Evolutionary conservation across 2,329 filamentous ascomycete species (phyloP), one percentile per base, ranked within the genome.

Genomic region (Grosmannia clavigera): DNA sequence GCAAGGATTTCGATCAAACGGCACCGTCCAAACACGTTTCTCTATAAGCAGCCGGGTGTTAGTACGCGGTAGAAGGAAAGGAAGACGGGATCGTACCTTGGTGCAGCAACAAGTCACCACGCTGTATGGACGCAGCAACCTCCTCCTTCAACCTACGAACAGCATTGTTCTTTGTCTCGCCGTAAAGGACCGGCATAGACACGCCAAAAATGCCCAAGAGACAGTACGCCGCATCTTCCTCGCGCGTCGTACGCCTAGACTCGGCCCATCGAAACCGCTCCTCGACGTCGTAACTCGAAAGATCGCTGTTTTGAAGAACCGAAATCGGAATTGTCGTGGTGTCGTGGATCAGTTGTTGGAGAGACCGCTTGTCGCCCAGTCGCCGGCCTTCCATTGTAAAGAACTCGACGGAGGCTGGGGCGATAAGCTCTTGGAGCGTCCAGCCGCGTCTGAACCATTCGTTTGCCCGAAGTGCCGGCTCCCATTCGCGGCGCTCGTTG

Each of bases 321-420:
- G 40, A 7, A 25, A 62, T 22, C 4, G 64, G 57, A 33, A 70
- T 67, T 0, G 57, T 50, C 6, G 68, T 71, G 11, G 66, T 64
- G 16, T 66, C 58, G 57, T 66, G 59, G 52, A 70, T 65, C 9
- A 57, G 40, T 31, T 64, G 40, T 56, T 61, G 61, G 31, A 69
- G 64, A n/a, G 62, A 63, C 12, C 16, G 54, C 61, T 68, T 70
- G 35, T 65, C 60, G n/a, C 69, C 68, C 14, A 71, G 63, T 5
- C 35, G 55, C 31, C 31, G 38, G 14, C 64, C 55, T 10, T 67
- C 64, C 5, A 57, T 38, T 6, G 64, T 60, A 55, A 67, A 71
- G 65, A 71, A 71, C 38, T 67, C 65, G 33, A 70, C 66, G 4
- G 38, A 57, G 35, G 27, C 16, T 5, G 69, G 70, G 5, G 68